Evolutionary conservation across 164 flowering plant genomes (phyloP).

Genomic region (Macadamia integrifolia): DNA sequence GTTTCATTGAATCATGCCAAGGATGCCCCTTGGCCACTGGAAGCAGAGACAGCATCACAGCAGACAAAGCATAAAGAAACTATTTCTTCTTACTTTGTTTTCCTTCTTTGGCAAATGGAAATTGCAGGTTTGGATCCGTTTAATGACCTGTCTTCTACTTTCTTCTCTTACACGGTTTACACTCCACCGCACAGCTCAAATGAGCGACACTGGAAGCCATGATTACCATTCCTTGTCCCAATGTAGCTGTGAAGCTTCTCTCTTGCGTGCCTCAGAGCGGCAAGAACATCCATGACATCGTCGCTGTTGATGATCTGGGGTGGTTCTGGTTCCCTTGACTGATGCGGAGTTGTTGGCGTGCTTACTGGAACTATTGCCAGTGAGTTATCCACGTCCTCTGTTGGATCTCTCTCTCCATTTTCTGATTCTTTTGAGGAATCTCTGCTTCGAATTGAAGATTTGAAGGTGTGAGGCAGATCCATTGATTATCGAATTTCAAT

Average conservation of each 20-base stretch:
- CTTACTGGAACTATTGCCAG: slow-evolving; percentile 44
- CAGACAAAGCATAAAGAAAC: no score
- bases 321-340: slow-evolving; percentile 3
- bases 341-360: slow-evolving; percentile 2
- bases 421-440: no score
- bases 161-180: slow-evolving; percentile 1
- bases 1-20: no score
- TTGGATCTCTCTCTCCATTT: slow-evolving; percentile 10
- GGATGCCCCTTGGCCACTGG: no score
- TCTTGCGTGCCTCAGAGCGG: slow-evolving; percentile 42
- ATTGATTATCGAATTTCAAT: not conserved
- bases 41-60: no score
- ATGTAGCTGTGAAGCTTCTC: slow-evolving; percentile 44
- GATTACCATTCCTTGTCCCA: slow-evolving; percentile 19
- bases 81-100: no score
- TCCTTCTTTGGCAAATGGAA: no score
- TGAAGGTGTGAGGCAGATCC: slow-evolving; percentile 7
- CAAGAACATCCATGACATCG: slow-evolving; percentile 45
- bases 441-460: not conserved
- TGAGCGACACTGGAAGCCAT: slow-evolving; percentile 4
- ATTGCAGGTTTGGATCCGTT: no score
- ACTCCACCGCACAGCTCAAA: slow-evolving; percentile 7
- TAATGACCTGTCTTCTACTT: no score
- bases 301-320: slow-evolving; percentile 16
- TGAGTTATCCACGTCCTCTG: slow-evolving; percentile 27